Evolutionary conservation across 1,284 basidiomycete genomes (phyloP), one percentile per base, ranked within the genome.

Genomic region (Ganoderma boninense): DNA sequence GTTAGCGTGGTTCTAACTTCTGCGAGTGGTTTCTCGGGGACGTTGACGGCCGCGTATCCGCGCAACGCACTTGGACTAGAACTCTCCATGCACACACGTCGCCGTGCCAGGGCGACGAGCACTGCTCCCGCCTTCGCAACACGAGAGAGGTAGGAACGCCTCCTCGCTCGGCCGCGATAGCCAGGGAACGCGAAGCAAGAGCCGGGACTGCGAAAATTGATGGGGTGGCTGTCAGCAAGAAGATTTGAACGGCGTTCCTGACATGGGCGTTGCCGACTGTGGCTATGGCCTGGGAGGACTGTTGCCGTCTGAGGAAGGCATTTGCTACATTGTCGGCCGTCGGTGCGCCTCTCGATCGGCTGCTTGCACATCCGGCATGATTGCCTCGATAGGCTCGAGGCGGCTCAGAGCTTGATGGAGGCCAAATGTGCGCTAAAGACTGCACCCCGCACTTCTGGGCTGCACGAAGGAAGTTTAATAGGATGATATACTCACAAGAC

Each of bases 41-140:
- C 49, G 4, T 52, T 52, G 49, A 52, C 49, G 49, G 8, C 2
- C 49, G 23, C 23, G 49, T 26, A 32, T 26, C 52, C 29, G 54
- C 54, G 32, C 54, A 32, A 20, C 32, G 49, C 23, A 52, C 35
- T 35, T 35, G 35, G 42, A 43, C 42, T 43, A 13, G 16, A 43
- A 14, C 42, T 43, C 11, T 43, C 11, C 42, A 43, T 43, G 16
- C 42, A 14, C 49, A 52, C n/a, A n/a, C n/a, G n/a, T 29, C 54
- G 26, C 29, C 54, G 29, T 56, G 26, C 54, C 16, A 32, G 54
- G 54, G 32, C 26, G 54, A 52, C 44, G 20, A 46, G 43, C 14
- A 46, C 49, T 52, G 49, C 46, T 52, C 49, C 49, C 49, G 49
- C 49, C 23, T n/a, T 52, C 23, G 49, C 23, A 52, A 52, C 49